These are phyloP conservation scores for Aechmea fasciata DNA, from an alignment of 176 grass and related monocot species.

Conservation along the genomic window DNA sequence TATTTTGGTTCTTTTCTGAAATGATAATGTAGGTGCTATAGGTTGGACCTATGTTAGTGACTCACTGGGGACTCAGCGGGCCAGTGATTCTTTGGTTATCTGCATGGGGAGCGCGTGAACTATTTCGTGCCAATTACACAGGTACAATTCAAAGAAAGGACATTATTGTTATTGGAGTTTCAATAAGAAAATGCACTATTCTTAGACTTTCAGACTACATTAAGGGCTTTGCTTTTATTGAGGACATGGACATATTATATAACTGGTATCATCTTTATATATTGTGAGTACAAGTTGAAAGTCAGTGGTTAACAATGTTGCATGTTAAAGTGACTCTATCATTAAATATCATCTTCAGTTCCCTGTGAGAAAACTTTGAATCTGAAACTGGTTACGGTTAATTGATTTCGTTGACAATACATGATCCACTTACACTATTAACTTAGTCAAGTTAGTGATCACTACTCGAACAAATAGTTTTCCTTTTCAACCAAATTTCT, in stretches of 20 bases:
- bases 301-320: no score
- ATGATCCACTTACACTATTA: no score
- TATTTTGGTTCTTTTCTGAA: background rate
- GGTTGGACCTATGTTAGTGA: conserved; percentile 78
- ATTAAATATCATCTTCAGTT: no score
- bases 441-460: no score
- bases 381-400: no score
- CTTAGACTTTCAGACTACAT: background rate
- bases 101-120: conserved; percentile 74
- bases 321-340: no score
- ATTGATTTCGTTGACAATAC: no score
- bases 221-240: background rate
- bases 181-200: conserved; percentile 2
- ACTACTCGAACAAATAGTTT: background rate
- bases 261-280: no score
- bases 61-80: conserved; percentile 89
- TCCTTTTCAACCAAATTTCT: background rate
- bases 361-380: no score
- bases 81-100: conserved; percentile 81
- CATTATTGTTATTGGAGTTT: background rate
- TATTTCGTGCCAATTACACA: conserved; percentile 65
- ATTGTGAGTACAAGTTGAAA: no score
- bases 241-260: no score
- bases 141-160: conserved; percentile 27
- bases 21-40: conserved; percentile 17